These are phyloP conservation scores for Arthroderma sp. DNA, from an alignment of 2,329 filamentous ascomycete species.

Conservation along the genomic window DNA sequence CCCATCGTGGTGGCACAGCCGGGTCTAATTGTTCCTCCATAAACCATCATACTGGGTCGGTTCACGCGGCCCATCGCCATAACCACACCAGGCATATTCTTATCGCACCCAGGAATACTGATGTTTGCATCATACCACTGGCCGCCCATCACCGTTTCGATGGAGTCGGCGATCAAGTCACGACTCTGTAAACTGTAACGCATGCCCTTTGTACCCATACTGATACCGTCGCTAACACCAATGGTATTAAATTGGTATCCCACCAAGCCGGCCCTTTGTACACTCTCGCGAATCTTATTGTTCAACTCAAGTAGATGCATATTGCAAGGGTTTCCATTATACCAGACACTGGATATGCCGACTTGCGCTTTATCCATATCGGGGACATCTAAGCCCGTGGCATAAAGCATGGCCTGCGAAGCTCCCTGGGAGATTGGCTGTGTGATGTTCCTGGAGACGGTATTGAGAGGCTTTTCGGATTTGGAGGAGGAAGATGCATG, in stretches of 20 bases:
- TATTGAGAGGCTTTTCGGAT: slow-evolving; percentile 51
- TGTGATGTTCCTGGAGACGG: slow-evolving; percentile 70
- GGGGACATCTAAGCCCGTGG: slow-evolving; percentile 69
- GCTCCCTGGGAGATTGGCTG: slow-evolving; percentile 97
- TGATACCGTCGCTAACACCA: slow-evolving; percentile 92
- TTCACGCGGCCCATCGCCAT: slow-evolving; percentile 94
- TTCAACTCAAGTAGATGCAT: slow-evolving; percentile 95
- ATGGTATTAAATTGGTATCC: slow-evolving; percentile 99
- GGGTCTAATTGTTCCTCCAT: slow-evolving; percentile 85
- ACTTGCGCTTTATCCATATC: slow-evolving; percentile 96
- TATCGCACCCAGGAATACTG: slow-evolving; percentile 93
- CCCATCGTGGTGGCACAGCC: slow-evolving; percentile 68
- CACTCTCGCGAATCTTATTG: slow-evolving; percentile 58
- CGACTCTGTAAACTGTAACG: slow-evolving; percentile 85
- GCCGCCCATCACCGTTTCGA: slow-evolving; percentile 97
- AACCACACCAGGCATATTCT: slow-evolving; percentile 93
- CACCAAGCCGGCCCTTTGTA: slow-evolving; percentile 63
- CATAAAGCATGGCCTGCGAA: slow-evolving; percentile 98
- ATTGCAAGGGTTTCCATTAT: slow-evolving; percentile 95
- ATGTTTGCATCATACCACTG: slow-evolving; percentile 99
- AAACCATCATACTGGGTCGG: slow-evolving; percentile 91
- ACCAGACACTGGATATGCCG: slow-evolving; percentile 97
- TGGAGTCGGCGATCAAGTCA: slow-evolving; percentile 94
- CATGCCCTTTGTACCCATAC: slow-evolving; percentile 97
- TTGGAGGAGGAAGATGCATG: slow-evolving; percentile 9